Conservation (phyloP, 192 early-diverging fungal species). For the Backusella psychrophila region DNA sequence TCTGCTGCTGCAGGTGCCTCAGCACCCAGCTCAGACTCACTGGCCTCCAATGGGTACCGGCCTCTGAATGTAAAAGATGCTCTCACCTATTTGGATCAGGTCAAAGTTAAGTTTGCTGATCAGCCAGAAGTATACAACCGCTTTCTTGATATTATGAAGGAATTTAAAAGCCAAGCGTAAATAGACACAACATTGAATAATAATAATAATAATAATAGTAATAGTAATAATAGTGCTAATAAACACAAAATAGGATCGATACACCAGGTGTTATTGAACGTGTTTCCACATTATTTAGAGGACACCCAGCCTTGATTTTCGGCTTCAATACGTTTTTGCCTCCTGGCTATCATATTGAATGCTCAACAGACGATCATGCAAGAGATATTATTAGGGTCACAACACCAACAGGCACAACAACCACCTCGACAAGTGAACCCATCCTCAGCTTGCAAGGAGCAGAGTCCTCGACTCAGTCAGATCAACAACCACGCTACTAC, state of each 20-base stretch:
- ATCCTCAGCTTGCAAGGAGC: constrained; percentile 10
- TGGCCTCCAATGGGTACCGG: constrained; percentile 30
- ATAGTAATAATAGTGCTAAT: background rate
- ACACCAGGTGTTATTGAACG: constrained; percentile 97
- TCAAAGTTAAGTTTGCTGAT: constrained; percentile 88
- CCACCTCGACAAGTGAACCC: constrained; percentile 42
- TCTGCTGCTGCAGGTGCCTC: background rate
- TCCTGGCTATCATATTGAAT: constrained; percentile 94
- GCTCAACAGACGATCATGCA: constrained; percentile 74
- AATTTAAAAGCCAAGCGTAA: constrained; percentile 94
- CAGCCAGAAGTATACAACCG: constrained; percentile 95
- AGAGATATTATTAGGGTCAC: constrained; percentile 78
- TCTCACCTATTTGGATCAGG: constrained; percentile 92
- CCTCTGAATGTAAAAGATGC: constrained; percentile 91
- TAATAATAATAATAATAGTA: background rate
- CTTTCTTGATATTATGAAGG: constrained; percentile 99
- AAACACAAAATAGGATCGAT: constrained; percentile 61
- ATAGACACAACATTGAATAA: constrained; percentile 24
- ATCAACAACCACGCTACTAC: constrained; percentile 6
- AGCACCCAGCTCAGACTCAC: background rate
- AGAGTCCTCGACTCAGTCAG: background rate
- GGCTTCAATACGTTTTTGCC: constrained; percentile 99
- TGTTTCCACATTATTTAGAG: constrained; percentile 90
- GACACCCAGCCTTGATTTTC: constrained; percentile 84
- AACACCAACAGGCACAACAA: constrained; percentile 75